phyloP scores from a whole-genome alignment of 345 rosid genomes.

The Eucalyptus albens region DNA sequence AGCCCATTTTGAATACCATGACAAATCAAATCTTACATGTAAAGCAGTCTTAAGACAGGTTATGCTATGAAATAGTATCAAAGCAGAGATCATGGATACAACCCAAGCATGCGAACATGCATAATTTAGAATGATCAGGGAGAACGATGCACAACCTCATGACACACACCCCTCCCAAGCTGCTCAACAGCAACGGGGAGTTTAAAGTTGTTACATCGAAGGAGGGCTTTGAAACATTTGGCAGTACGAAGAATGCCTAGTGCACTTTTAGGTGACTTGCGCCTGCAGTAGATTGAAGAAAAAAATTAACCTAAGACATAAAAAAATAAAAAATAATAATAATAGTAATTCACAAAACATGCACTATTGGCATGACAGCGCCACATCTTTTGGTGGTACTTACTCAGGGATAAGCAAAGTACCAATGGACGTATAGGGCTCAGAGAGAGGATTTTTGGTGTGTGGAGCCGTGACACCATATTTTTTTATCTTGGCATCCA shows the following conservation, averaged over 20 bases:
- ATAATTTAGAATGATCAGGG: background rate
- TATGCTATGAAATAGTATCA: background rate
- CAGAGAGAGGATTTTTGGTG: constrained; percentile 70
- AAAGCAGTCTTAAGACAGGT: background rate
- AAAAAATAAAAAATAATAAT: too few species aligned
- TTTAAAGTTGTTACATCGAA: constrained; percentile 69
- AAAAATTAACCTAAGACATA: background rate
- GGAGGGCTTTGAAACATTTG: constrained; percentile 60
- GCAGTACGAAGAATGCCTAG: constrained; percentile 66
- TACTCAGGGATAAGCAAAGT: constrained; percentile 40
- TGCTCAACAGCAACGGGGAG: constrained; percentile 93
- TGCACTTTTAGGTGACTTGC: constrained; percentile 88
- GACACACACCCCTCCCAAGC: constrained; percentile 84
- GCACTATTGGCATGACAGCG: background rate
- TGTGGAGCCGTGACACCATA: constrained; percentile 79
- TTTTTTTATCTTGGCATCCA: constrained; percentile 68
- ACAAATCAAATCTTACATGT: background rate
- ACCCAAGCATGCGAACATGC: background rate
- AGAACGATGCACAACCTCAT: constrained; percentile 44
- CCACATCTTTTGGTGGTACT: background rate
- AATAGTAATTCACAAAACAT: too few species aligned
- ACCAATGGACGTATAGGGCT: constrained; percentile 89
- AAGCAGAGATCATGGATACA: background rate
- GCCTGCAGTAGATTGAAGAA: constrained; percentile 25
- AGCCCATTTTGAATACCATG: background rate